Percentiles rank a stretch among this genome's conserved stretches.
These are phyloP conservation scores for Colletotrichum sublineola DNA, from an alignment of 2,329 filamentous ascomycete species.

Conservation along the genomic window DNA sequence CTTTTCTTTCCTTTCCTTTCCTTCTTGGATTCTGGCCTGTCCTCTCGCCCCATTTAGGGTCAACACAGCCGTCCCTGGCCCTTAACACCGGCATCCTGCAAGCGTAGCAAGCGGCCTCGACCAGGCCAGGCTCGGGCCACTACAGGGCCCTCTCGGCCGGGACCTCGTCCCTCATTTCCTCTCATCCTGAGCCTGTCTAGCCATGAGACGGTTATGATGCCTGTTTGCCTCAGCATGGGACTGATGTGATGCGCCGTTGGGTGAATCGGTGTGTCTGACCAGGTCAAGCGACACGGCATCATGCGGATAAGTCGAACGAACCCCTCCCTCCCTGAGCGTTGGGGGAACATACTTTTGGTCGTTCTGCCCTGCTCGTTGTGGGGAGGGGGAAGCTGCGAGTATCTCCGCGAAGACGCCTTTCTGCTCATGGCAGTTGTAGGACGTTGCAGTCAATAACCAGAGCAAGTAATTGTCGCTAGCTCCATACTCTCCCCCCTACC, in stretches of 20 bases:
- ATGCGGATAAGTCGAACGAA: not conserved
- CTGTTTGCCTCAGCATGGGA: not conserved
- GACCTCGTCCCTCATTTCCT: not conserved
- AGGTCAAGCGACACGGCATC: slow-evolving; percentile 1
- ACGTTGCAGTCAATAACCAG: slow-evolving; percentile 15
- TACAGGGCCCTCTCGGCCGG: not conserved
- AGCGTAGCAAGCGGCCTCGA: not conserved
- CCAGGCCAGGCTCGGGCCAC: not conserved
- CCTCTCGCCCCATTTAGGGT: not conserved
- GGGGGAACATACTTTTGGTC: not conserved
- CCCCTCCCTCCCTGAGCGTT: too few relatives aligned
- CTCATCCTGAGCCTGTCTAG: not conserved
- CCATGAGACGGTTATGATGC: not conserved
- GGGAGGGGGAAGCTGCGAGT: not conserved
- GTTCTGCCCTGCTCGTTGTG: too few relatives aligned
- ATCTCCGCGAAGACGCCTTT: not conserved
- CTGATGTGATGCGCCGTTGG: not conserved
- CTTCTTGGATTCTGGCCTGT: slow-evolving; percentile 1
- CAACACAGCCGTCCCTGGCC: not conserved
- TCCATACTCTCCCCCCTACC: not conserved
- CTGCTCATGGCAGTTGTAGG: slow-evolving; percentile 16
- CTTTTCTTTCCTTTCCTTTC: not conserved
- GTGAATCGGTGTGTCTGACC: not conserved
- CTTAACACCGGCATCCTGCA: not conserved
- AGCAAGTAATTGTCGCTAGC: not conserved